Base-by-base conservation (phyloP, 768 basidiomycete species). In the Infundibulicybe gibba region DNA sequence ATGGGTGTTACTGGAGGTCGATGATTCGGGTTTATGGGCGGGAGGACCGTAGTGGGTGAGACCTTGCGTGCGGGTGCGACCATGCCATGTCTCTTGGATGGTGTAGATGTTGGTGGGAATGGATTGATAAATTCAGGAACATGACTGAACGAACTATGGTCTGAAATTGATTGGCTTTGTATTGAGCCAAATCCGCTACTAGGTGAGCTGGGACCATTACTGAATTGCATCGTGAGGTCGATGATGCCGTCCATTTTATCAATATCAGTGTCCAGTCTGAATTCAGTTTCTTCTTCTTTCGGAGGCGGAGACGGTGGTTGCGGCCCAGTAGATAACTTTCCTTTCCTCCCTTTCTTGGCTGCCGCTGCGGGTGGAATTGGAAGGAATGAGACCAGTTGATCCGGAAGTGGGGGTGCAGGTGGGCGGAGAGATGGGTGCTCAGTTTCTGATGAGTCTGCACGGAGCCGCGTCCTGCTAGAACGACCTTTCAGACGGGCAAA, bases 221-320 rank as follows among this genome's bases (percentile, higher is more conserved):
- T 57, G n/a, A 51, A 30, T 10, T 50, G 49, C 6, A 44, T 51
- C 1, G 45, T 65, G 1, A 69, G 64, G 61, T 92, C 73, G 51
- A 95, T 69, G 58, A 97, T 92, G 5, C 87, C 94, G 33, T 88
- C 85, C 78, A 97, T 92, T 43, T 79, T 67, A 9, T 85, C 77
- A 38, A 90, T 61, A 59, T 92, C 79, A 15, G 79, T 79, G 61
- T 90, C 86, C 37, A 88, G 75, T 17, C 63, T 67, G 48, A 80
- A 67, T 17, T 68, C 65, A 32, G 61, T 62, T 38, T 63, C 66
- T 38, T n/a, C n/a, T n/a, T 66, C 66, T 21, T 57, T 59, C 30
- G 54, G 59, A 41, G 64, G 63, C 31, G 61, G 59, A 0, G 68
- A 62, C 0, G 67, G 61, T 21, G 61, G 54, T 44, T 64, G 59